A percentile compares a stretch with the other conserved stretches of the same genome.
These are phyloP conservation scores for Nannochloropsis salina DNA, from an alignment of 108 stramenopile species.

Conservation along the genomic window DNA sequence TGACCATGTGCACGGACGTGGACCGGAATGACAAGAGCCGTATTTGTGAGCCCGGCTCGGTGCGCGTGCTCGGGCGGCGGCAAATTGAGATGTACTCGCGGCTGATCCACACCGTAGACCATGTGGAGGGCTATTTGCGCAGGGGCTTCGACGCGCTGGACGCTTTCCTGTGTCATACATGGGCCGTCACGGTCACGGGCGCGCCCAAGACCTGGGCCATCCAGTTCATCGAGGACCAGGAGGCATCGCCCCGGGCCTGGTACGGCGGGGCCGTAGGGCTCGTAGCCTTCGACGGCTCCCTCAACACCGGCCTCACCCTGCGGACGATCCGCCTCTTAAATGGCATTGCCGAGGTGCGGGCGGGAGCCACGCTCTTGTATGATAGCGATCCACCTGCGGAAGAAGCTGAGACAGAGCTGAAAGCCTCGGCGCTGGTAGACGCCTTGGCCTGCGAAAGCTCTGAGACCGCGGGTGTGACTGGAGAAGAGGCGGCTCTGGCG, in stretches of 20 bases:
- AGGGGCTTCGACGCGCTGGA: constrained; percentile 92
- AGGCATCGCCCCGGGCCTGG: constrained; percentile 86
- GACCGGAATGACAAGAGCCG: constrained; percentile 97
- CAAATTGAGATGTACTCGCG: constrained; percentile 98
- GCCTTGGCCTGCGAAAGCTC: constrained; percentile 58
- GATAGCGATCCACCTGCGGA: constrained; percentile 84
- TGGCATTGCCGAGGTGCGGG: constrained; percentile 80
- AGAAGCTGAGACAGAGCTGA: constrained; percentile 93
- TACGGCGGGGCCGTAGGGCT: constrained; percentile 96
- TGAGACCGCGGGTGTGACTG: constrained; percentile 39
- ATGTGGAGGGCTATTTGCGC: constrained; percentile 94
- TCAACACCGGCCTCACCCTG: constrained; percentile 93
- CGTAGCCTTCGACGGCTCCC: constrained; percentile 89
- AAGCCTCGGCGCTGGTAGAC: constrained; percentile 93
- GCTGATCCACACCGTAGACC: constrained; percentile 95
- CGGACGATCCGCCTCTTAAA: constrained; percentile 85
- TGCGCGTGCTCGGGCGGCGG: constrained; percentile 90
- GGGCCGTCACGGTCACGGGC: constrained; percentile 98
- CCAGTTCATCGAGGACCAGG: constrained; percentile 90
- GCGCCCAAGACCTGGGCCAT: constrained; percentile 97
- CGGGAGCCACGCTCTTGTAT: constrained; percentile 89
- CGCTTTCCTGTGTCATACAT: constrained; percentile 95
- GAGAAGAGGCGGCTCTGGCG: constrained; percentile 35
- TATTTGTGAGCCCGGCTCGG: constrained; percentile 92
- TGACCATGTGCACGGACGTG: constrained; percentile 98